Evolutionary conservation across 1,139 yeast genomes (phyloP).

Genomic region (Sporopachydermia cereana): DNA sequence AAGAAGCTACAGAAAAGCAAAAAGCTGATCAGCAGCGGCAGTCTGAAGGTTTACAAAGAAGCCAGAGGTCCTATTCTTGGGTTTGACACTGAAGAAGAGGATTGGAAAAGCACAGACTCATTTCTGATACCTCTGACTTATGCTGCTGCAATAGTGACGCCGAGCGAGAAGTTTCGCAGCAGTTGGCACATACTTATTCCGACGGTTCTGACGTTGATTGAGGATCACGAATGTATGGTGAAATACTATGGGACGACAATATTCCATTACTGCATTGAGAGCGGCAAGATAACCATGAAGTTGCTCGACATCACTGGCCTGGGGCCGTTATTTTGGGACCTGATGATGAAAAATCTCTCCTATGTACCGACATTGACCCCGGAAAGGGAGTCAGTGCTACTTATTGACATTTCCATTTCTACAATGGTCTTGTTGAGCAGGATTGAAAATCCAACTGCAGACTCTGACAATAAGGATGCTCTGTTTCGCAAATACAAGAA

Average conservation of each 20-base stretch:
- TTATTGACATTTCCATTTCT: conserved; percentile 14
- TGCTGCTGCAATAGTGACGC: not conserved
- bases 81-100: not conserved
- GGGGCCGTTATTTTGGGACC: conserved; percentile 30
- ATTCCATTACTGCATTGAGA: conserved; percentile 19
- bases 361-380: conserved; percentile 39
- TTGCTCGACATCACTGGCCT: conserved; percentile 32
- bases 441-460: not conserved
- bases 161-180: conserved; percentile 9
- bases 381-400: conserved; percentile 14
- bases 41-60: not conserved
- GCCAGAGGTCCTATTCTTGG: not conserved
- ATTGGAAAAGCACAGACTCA: not conserved
- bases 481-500: not conserved
- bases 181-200: conserved; percentile 39
- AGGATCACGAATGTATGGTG: conserved; percentile 35
- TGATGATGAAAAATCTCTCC: conserved; percentile 29
- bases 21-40: not conserved
- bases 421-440: not conserved
- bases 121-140: not conserved
- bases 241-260: conserved; percentile 35
- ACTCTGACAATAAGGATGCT: not conserved
- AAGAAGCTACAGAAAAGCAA: not conserved
- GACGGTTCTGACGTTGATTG: conserved; percentile 36
- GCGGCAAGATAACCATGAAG: conserved; percentile 14